These are phyloP conservation scores for Solanum hybrid DNA, from an alignment of 305 asterid species.

Conservation along the genomic window DNA sequence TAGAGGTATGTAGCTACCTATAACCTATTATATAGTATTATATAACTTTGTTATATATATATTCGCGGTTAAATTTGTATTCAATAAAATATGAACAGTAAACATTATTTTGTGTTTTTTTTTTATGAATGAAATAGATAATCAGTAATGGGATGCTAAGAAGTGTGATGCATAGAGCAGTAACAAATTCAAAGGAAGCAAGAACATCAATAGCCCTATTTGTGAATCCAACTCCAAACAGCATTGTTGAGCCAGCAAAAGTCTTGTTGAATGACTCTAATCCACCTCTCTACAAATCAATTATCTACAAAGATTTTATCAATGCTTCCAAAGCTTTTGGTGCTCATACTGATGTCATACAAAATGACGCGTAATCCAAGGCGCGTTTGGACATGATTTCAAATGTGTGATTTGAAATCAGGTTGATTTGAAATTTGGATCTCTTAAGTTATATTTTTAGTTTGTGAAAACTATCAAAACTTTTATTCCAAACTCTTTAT, in stretches of 20 bases:
- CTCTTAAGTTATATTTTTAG: too few species aligned
- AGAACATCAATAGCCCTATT: conserved; percentile 48
- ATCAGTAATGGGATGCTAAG: conserved; percentile 53
- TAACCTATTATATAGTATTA: too few species aligned
- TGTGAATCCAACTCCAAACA: conserved; percentile 40
- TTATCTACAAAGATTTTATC: background rate
- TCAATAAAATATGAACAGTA: too few species aligned
- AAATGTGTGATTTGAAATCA: too few species aligned
- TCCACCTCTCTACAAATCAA: background rate
- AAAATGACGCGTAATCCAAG: background rate
- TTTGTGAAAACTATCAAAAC: background rate
- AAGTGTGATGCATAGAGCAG: conserved; percentile 53
- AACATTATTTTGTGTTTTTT: too few species aligned
- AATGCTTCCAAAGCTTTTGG: background rate
- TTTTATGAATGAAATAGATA: conserved; percentile 15
- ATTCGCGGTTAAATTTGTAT: too few species aligned
- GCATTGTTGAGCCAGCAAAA: conserved; percentile 49
- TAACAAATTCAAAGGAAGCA: conserved; percentile 31
- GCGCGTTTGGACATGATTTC: background rate
- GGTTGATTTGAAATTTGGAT: background rate
- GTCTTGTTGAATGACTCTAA: conserved; percentile 16
- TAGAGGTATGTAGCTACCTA: conserved; percentile 28
- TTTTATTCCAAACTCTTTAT: background rate
- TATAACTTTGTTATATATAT: too few species aligned
- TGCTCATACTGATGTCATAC: background rate